Conservation (phyloP, 768 basidiomycete genomes). For the Tephrocybe sp. region DNA sequence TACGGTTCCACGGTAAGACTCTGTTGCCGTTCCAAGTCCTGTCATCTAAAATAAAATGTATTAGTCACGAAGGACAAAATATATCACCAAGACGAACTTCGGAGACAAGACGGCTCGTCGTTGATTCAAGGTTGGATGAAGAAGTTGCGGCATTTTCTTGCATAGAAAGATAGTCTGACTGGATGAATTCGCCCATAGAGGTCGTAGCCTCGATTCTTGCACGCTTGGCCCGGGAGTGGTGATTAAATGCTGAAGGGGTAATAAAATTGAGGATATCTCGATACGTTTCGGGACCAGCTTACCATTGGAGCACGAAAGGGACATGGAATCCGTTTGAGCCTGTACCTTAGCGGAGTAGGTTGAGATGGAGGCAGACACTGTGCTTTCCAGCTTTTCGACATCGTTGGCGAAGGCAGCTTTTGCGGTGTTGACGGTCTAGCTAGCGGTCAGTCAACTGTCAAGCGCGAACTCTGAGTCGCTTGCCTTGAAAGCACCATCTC, state of each 20-base stretch:
- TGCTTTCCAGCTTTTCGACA: constrained; percentile 41
- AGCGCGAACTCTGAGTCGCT: not conserved
- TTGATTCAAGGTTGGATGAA: constrained; percentile 34
- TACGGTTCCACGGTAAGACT: constrained; percentile 42
- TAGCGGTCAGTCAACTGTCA: constrained; percentile 4
- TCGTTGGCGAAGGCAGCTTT: constrained; percentile 40
- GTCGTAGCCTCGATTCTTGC: constrained; percentile 61
- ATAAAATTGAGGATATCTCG: not conserved
- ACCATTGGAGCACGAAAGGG: constrained; percentile 44
- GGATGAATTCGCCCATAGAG: constrained; percentile 44
- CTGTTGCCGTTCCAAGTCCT: constrained; percentile 35
- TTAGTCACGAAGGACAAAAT: not conserved
- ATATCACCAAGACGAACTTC: constrained; percentile 41
- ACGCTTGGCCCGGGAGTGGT: constrained; percentile 60
- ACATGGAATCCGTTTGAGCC: constrained; percentile 42
- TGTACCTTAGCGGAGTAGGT: constrained; percentile 53
- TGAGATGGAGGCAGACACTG: constrained; percentile 43
- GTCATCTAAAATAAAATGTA: constrained; percentile 34
- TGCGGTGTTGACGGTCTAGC: constrained; percentile 40
- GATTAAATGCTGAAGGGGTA: constrained; percentile 50
- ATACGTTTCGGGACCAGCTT: constrained; percentile 12
- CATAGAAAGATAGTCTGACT: constrained; percentile 49
- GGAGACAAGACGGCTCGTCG: constrained; percentile 36
- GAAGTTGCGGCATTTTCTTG: constrained; percentile 50
- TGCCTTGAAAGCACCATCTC: constrained; percentile 63